phyloP scores from a whole-genome alignment of 1,139 yeast species.

The Candida neerlandica region DNA sequence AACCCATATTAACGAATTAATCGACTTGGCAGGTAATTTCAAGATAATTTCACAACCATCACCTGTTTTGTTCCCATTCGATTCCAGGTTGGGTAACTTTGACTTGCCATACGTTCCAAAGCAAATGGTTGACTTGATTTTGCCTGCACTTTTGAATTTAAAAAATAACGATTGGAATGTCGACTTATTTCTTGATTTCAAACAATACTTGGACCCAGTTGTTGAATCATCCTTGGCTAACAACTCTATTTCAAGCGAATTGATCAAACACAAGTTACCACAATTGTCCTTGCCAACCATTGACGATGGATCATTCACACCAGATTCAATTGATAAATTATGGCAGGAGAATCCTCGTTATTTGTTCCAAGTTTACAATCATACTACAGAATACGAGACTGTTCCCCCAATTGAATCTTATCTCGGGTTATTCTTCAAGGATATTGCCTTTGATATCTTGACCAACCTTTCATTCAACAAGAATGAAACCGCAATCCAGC shows the following conservation, averaged over 20 bases:
- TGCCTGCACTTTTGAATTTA: slow-evolving; percentile 52
- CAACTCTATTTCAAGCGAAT: slow-evolving; percentile 42
- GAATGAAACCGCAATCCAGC: slow-evolving; percentile 82
- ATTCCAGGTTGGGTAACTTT: slow-evolving; percentile 32
- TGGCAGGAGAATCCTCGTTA: slow-evolving; percentile 57
- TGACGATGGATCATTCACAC: slow-evolving; percentile 31
- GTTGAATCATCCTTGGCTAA: slow-evolving; percentile 35
- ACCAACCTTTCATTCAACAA: slow-evolving; percentile 86
- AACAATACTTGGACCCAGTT: slow-evolving; percentile 38
- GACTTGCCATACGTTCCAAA: slow-evolving; percentile 57
- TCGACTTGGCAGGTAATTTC: slow-evolving; percentile 48
- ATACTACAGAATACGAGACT: slow-evolving; percentile 57
- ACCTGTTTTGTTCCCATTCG: slow-evolving; percentile 42
- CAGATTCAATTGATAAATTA: slow-evolving; percentile 41
- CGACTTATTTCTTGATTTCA: slow-evolving; percentile 36
- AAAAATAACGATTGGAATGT: slow-evolving; percentile 34
- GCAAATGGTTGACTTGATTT: slow-evolving; percentile 52
- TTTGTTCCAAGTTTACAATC: slow-evolving; percentile 65
- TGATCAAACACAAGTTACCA: slow-evolving; percentile 49
- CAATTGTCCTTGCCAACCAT: slow-evolving; percentile 49
- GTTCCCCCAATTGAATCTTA: slow-evolving; percentile 69
- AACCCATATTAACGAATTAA: slow-evolving; percentile 42
- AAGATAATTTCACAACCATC: slow-evolving; percentile 26
- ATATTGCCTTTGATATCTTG: slow-evolving; percentile 72
- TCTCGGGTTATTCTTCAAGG: slow-evolving; percentile 64